Evolutionary conservation across 805 yeast genomes (phyloP), one percentile per base, ranked within the genome.

Genomic region (Teunomyces atbi): DNA sequence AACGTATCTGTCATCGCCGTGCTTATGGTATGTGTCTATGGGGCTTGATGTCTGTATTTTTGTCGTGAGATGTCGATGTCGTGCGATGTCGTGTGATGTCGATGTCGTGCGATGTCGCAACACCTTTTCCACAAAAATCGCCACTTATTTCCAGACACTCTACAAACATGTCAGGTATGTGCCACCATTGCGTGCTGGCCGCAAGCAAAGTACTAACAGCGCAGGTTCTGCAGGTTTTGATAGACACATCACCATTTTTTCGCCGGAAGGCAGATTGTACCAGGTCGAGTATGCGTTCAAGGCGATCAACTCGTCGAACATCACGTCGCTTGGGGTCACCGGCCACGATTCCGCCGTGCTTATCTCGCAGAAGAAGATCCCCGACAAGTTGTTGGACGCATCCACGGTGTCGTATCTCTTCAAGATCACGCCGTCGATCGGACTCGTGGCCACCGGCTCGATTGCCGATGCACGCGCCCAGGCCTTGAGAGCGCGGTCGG

Each of bases 261-360:
- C 98, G 33, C 99, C 99, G 16, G 99, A 94, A 66, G 99, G 99
- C 39, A 84, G 99, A 69, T 77, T 94, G 51, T 94, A 86, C 71
- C 99, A 94, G 72, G 99, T 92, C 30, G 99, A 94, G 68, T 94
- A 94, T 64, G 99, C 98, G 5, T 91, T 91, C 76, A 91, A 94
- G 67, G 98, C 98, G 4, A 90, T 94, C 65, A 94, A 90, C 61
- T 82, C 95, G 39, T 82, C 97, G 48, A 92, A 89, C 65, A 82
- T 94, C 61, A 94, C 96, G 37, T 86, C 95, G 21, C 62, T 94
- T 46, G 98, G 91, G 13, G 78, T 94, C 51, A 81, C 86, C 42
- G 98, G 98, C 45, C 82, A 84, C 58, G 92, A 87, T 64, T 81
- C 87, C 28, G 85, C 92, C 11, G 97, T 94, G 30, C 75, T 94